Evolutionary conservation across 2,329 filamentous ascomycete genomes (phyloP), one percentile per base, ranked within the genome.

Genomic region (Coniochaeta prunicola): DNA sequence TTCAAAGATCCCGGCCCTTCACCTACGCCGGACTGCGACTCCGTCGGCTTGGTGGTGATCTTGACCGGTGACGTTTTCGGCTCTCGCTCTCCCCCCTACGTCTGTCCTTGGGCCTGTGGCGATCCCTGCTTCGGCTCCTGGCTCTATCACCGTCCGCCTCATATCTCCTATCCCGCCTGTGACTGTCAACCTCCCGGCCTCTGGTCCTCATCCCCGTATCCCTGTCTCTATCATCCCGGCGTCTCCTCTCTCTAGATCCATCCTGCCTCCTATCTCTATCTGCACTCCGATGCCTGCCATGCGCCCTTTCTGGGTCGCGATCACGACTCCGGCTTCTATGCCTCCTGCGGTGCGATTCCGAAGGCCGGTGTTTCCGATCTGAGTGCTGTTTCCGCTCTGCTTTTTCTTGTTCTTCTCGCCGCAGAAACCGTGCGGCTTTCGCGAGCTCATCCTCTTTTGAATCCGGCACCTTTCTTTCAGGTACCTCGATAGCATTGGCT

Each of bases 401-500:
- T 28, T 60, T 58, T 17, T 62, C 60, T 31, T 54, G n/a, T 17
- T 58, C 54, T 30, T 50, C 45, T 8, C 45, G 45, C 12, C 45
- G 45, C 36, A 28, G n/a, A 34, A 55, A 55, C 8, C 21, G 12
- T 13, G 50, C 61, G 60, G 55, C 59, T 59, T 38, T 61, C 60
- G 50, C 53, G 58, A 36, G 58, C 19, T 50, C 74, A 26, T 71
- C 76, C 4, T 54, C 58, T 7, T 65, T 65, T 0, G 71, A 67
- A 0, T 69, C 72, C 12, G 74, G 64, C 7, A 72, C 66, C 59
- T 75, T 71, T 57, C 72, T 71, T 1, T 64, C 66, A 4, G 76
- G 81, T 30, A 88, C 81, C 42, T 85, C 87, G 12, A 96, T 73
- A 0, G 89, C 83, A 70, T 94, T 96, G 2, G 82, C 80, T 4